Evolutionary conservation across 345 rosid genomes (phyloP), one percentile per base, ranked within the genome.

Genomic region (Linum trigynum): DNA sequence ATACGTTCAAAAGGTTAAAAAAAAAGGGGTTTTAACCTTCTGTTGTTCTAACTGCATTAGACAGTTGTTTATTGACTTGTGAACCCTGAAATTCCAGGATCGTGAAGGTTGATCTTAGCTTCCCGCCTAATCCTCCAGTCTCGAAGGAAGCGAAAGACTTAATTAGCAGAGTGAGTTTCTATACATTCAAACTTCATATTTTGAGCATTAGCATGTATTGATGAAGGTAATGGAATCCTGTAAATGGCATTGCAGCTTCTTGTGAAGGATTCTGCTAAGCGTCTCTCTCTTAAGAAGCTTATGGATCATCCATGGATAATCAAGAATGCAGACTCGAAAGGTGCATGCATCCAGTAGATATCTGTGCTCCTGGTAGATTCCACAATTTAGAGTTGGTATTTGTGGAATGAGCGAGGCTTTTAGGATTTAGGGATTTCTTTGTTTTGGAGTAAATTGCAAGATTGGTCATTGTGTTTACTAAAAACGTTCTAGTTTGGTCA

Each of bases 261-360:
- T 62, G 92, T 87, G 3, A 87, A 83, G 73, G 95, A 95, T 70
- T 86, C 99, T 55, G 81, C 91, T 0, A 85, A 82, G 77, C 82
- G 96, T 73, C 91, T 91, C 40, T 79, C 99, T 41, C 84, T 91
- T 57, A 75, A 80, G 77, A 94, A 84, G 81, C 88, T 95, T 65
- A 64, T 87, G 86, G 85, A 83, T 63, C 96, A 91, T 62, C 97
- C 95, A 2, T 95, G 97, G 97, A 89, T 95, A 39, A 68, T 84
- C 42, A 84, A 79, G 83, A 84, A 89, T 75, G 92, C 95, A 48
- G 80, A 91, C 72, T 86, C 91, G 16, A 68, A 23, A 59, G 90
- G 87, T 61, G 75, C 67, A 75, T 84, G 85, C 67, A 75, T 57
- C 59, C 51, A 4, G 64, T 64, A 78, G 53, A 48, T 15, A 48